Percentiles rank a stretch among this genome's conserved stretches.
These are phyloP conservation scores for Asterionellopsis glacialis DNA, from an alignment of 108 stramenopile genomes.

Conservation along the genomic window DNA sequence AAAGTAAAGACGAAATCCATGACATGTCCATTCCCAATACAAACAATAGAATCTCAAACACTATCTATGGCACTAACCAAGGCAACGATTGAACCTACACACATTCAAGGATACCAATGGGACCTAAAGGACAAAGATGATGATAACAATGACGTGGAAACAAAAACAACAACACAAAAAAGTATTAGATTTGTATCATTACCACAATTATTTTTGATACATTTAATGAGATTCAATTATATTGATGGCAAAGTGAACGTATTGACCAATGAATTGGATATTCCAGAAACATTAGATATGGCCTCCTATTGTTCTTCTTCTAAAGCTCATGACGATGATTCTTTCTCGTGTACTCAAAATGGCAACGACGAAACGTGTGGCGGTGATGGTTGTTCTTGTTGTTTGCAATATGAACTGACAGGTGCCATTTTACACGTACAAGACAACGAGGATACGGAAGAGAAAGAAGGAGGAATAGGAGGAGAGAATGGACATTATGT, in stretches of 20 bases:
- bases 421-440: conserved; percentile 38
- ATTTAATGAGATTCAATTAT: conserved; percentile 28
- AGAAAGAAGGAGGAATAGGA: not conserved
- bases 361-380: not conserved
- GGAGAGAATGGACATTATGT: conserved; percentile 36
- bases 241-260: not conserved
- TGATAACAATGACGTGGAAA: not conserved
- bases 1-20: not conserved
- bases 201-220: conserved; percentile 23
- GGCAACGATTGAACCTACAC: not conserved
- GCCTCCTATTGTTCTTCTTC: not conserved
- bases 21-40: not conserved
- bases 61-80: not conserved
- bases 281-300: not conserved
- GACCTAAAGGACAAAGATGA: not conserved
- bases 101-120: not conserved
- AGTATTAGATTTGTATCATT: conserved; percentile 5
- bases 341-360: not conserved
- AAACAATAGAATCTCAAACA: not conserved
- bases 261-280: not conserved
- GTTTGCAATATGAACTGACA: conserved; percentile 1
- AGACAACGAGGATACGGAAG: conserved; percentile 11
- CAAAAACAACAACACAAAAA: not conserved
- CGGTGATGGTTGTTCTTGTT: not conserved
- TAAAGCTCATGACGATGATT: too few species aligned